A percentile compares a stretch with the other conserved stretches of the same genome.
Evolutionary conservation across 1,284 basidiomycete species (phyloP).

Genomic region (Pholiota adiposa): DNA sequence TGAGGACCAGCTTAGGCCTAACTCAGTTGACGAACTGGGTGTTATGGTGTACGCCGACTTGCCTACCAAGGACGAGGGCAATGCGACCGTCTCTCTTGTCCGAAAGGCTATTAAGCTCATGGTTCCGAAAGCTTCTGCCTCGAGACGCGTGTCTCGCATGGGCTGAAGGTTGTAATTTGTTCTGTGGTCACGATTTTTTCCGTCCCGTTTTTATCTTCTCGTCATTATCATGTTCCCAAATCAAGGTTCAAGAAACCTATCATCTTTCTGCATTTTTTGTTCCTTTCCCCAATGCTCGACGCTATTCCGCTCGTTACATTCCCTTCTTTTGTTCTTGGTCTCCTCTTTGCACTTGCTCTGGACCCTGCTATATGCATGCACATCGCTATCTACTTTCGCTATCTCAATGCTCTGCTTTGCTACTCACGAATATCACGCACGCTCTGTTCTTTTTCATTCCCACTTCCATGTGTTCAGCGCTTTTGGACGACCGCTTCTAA

Average conservation of each 20-base stretch:
- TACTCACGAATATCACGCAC: conserved; percentile 6
- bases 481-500: not conserved
- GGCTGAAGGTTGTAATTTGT: conserved; percentile 24
- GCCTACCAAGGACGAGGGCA: conserved; percentile 46
- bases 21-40: conserved; percentile 60
- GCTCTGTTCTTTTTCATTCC: conserved; percentile 1
- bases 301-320: conserved; percentile 6
- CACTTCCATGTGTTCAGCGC: not conserved
- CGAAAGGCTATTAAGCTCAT: conserved; percentile 71
- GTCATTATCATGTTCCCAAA: not conserved
- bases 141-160: conserved; percentile 48
- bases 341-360: conserved; percentile 12
- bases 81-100: conserved; percentile 56
- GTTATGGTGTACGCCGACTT: conserved; percentile 39
- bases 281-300: conserved; percentile 7
- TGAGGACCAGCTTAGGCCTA: conserved; percentile 49
- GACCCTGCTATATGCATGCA: conserved; percentile 1
- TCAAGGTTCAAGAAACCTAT: not conserved
- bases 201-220: conserved; percentile 2
- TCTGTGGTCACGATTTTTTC: conserved; percentile 3
- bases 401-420: conserved; percentile 1
- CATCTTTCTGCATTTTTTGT: not conserved
- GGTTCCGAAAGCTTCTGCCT: conserved; percentile 57
- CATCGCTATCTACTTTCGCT: conserved; percentile 11
- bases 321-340: conserved; percentile 7